Conservation (phyloP, 108 stramenopile genomes). For the Cylindrotheca fusiformis region DNA sequence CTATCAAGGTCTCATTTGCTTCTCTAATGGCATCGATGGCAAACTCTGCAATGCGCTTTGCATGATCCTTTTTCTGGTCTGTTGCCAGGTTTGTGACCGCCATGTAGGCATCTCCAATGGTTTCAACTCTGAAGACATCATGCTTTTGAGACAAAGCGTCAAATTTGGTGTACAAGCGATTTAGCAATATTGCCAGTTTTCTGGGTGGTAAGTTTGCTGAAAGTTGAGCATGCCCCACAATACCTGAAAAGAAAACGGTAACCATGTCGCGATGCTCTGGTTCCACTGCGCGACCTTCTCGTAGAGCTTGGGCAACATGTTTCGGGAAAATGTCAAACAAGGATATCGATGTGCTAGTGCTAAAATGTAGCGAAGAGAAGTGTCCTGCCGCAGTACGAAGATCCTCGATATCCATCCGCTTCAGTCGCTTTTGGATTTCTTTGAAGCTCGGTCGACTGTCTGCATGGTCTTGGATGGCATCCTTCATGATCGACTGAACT, state of each 20-base stretch:
- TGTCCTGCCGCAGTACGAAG: not conserved
- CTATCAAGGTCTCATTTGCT: constrained; percentile 29
- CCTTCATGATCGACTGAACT: constrained; percentile 21
- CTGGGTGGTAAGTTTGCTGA: constrained; percentile 22
- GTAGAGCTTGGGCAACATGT: constrained; percentile 38
- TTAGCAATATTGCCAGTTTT: constrained; percentile 41
- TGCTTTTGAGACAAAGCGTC: constrained; percentile 41
- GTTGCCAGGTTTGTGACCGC: constrained; percentile 52
- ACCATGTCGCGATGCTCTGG: constrained; percentile 29
- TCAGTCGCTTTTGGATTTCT: constrained; percentile 7
- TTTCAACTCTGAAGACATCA: constrained; percentile 44
- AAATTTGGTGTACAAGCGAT: constrained; percentile 49
- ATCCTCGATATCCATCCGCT: constrained; percentile 2
- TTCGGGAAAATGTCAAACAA: constrained; percentile 32
- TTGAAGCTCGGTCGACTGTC: constrained; percentile 15
- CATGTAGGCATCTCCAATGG: constrained; percentile 49
- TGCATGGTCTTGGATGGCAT: constrained; percentile 11
- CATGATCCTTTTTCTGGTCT: constrained; percentile 40
- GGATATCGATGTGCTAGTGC: not conserved
- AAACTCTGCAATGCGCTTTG: constrained; percentile 61
- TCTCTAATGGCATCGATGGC: constrained; percentile 47
- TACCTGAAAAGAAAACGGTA: constrained; percentile 42
- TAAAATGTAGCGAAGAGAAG: not conserved
- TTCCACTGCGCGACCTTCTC: constrained; percentile 34
- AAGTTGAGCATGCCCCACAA: constrained; percentile 46